Percentiles rank a stretch among this genome's conserved stretches.
phyloP scores from a whole-genome alignment of 2,329 filamentous ascomycete species.

The Cadophora gregata region DNA sequence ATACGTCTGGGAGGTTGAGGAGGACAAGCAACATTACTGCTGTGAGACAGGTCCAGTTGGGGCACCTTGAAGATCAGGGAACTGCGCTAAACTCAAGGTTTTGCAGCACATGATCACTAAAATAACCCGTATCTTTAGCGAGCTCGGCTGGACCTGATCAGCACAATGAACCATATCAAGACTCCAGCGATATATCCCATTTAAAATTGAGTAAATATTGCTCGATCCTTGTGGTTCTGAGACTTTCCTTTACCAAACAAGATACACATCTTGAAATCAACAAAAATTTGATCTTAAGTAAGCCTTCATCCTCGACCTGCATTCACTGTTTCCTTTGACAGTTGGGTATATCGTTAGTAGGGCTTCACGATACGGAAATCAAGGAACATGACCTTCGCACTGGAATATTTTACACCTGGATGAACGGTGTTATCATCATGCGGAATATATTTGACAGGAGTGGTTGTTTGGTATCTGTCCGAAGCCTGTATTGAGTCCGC shows the following conservation, averaged over 20 bases:
- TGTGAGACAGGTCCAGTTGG: neutral
- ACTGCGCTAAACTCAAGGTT: neutral
- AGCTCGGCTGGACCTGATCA: neutral
- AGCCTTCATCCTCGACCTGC: neutral
- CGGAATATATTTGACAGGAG: constrained; percentile 87
- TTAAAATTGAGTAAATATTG: too few relatives aligned
- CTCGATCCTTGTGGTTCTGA: too few relatives aligned
- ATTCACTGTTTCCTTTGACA: constrained; percentile 56
- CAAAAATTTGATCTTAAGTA: neutral
- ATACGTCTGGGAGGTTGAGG: too few relatives aligned
- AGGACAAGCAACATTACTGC: too few relatives aligned
- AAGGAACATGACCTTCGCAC: constrained; percentile 88
- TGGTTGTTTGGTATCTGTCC: constrained; percentile 87
- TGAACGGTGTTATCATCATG: constrained; percentile 94
- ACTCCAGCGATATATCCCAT: too few relatives aligned
- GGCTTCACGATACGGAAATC: constrained; percentile 72
- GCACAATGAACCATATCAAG: too few relatives aligned
- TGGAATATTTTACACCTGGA: constrained; percentile 79
- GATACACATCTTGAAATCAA: too few relatives aligned
- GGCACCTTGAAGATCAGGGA: neutral
- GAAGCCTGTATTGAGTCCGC: constrained; percentile 81
- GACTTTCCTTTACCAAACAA: too few relatives aligned
- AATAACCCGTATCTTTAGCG: too few relatives aligned
- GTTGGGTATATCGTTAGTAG: constrained; percentile 75
- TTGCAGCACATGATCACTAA: neutral